Evolutionary conservation across 345 rosid genomes (phyloP).

Genomic region (Populus simonii): DNA sequence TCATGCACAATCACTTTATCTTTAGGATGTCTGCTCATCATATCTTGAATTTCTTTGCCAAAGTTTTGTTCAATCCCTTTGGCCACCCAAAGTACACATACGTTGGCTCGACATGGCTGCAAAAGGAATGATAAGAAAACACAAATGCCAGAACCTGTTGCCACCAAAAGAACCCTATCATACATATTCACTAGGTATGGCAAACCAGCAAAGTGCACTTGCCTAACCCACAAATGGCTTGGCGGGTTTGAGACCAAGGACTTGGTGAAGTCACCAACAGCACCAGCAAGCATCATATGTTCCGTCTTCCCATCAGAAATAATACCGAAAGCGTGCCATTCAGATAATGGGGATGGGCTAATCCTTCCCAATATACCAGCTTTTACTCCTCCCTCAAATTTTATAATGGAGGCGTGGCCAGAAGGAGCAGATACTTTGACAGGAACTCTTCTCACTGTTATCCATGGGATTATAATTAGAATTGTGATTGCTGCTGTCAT

Average conservation of each 20-base stretch:
- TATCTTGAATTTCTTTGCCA: conserved; percentile 57
- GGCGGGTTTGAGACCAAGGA: conserved; percentile 62
- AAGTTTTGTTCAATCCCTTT: conserved; percentile 72
- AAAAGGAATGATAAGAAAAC: conserved; percentile 75
- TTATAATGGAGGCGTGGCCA: conserved; percentile 70
- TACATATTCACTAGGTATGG: conserved; percentile 75
- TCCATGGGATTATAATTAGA: conserved; percentile 64
- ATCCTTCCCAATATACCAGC: conserved; percentile 79
- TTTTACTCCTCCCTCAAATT: conserved; percentile 63
- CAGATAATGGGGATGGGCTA: conserved; percentile 87
- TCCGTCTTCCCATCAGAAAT: conserved; percentile 66
- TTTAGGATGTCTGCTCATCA: conserved; percentile 46
- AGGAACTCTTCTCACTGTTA: conserved; percentile 63
- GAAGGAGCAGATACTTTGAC: conserved; percentile 57
- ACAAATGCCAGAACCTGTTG: conserved; percentile 83
- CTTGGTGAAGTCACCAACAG: conserved; percentile 83
- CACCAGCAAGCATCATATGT: conserved; percentile 91
- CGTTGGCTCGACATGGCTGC: conserved; percentile 57
- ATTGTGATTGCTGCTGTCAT: conserved; percentile 56
- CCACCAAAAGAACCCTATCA: conserved; percentile 69
- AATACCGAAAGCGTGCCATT: conserved; percentile 92
- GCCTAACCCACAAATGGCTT: conserved; percentile 73
- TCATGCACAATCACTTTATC: conserved; percentile 71
- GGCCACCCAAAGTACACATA: conserved; percentile 70
- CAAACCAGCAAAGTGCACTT: conserved; percentile 71